Base-by-base conservation (phyloP, 495 filamentous ascomycete genomes). In the Staphylotrichum tortipilum region DNA sequence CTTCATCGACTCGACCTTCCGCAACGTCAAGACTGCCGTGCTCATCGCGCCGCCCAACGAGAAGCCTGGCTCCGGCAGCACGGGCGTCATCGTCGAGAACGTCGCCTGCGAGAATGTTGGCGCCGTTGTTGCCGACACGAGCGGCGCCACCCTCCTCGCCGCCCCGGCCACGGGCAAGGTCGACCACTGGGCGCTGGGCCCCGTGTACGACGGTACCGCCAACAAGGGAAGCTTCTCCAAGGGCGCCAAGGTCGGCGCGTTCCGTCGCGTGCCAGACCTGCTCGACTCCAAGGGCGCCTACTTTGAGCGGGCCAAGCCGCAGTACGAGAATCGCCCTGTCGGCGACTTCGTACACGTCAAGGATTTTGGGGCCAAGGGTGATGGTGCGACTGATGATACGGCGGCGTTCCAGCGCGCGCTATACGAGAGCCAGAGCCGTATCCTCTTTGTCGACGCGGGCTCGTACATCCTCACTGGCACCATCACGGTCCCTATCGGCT, bases 61-160 rank as follows among this genome's bases (percentile, higher is more conserved):
- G 4, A 28, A 28, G 26, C 26, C 70, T 42, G 65, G 71, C 17
- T 79, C 72, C 36, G 66, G 77, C 79, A 59, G 69, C 30, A 80
- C 81, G 29, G 83, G 80, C 7, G 66, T 91, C 8, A 68, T 91
- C 28, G 59, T 95, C 15, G 85, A 94, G 52, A 94, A 95, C 49
- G 83, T 89, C 24, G 59, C 64, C 28, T 68, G 88, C 37, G 67
- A 22, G 65, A 74, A 12, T 26, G 71, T 78, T 28, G 49, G 58
- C 0, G 61, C 62, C 14, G 81, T 77, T 9, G 73, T 87, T 6
- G 66, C 80, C 52, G 72, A 74, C 12, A 56, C 69, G 39, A 57
- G 70, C 61, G 51, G 59, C 19, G 71, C 4, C 3, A 30, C 70
- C 3, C 50, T 80, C 11, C 75, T 86, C 0, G 31, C 35, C 7